A percentile compares a stretch with the other conserved stretches of the same genome.
Conservation (phyloP, 202 grass and related monocot genomes). For the Panicum virgatum region DNA sequence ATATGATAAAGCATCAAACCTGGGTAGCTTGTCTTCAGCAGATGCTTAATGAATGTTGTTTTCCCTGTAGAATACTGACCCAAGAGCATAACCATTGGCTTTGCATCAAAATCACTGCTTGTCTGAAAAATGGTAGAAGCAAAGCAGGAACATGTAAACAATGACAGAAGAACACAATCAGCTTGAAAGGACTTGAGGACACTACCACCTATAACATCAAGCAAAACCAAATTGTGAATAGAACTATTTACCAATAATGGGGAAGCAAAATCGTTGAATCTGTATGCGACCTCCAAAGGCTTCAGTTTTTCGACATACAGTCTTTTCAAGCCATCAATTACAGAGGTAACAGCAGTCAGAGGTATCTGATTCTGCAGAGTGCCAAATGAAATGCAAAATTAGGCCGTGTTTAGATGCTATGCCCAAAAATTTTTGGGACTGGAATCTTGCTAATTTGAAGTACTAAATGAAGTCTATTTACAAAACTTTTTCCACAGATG, state of each 20-base stretch:
- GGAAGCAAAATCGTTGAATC: slow-evolving; percentile 68
- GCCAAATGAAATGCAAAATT: not conserved
- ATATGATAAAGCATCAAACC: slow-evolving; percentile 38
- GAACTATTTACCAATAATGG: slow-evolving; percentile 65
- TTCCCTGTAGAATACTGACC: slow-evolving; percentile 79
- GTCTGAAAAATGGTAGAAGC: slow-evolving; percentile 47
- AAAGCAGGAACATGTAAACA: slow-evolving; percentile 10
- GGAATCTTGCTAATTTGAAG: no score
- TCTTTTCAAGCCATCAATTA: slow-evolving; percentile 80
- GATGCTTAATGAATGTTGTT: slow-evolving; percentile 82
- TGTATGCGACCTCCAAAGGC: slow-evolving; percentile 75
- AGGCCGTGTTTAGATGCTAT: no score
- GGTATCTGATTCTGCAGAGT: slow-evolving; percentile 48
- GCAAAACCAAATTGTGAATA: not conserved
- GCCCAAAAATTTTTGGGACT: no score
- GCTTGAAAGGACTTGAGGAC: slow-evolving; percentile 6
- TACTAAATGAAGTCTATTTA: no score
- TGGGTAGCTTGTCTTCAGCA: slow-evolving; percentile 64
- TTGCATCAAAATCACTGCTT: slow-evolving; percentile 79
- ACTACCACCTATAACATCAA: not conserved
- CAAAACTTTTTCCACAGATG: no score
- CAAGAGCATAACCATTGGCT: slow-evolving; percentile 81
- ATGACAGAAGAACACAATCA: not conserved
- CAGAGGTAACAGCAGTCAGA: slow-evolving; percentile 78
- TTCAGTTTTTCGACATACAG: slow-evolving; percentile 82